Conservation (phyloP, 1,139 yeast species). For the Candida anutae region DNA sequence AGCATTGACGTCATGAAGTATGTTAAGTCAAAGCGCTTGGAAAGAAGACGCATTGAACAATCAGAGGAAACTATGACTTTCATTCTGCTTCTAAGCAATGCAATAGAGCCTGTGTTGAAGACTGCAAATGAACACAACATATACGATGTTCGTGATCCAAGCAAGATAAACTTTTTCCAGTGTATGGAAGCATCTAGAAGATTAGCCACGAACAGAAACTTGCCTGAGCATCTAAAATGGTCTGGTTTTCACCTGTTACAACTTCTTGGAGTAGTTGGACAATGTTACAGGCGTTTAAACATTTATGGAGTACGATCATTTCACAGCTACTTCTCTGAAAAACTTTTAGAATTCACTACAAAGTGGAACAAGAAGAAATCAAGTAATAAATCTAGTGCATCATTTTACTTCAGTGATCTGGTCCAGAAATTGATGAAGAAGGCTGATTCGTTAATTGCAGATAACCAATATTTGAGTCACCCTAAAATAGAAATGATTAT, state of each 20-base stretch:
- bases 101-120: slow-evolving; percentile 56
- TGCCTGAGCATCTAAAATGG: slow-evolving; percentile 69
- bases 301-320: slow-evolving; percentile 81
- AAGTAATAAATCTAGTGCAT: slow-evolving; percentile 52
- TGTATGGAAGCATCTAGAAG: slow-evolving; percentile 65
- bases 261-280: slow-evolving; percentile 68
- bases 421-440: slow-evolving; percentile 36
- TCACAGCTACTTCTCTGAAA: slow-evolving; percentile 54
- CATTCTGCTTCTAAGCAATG: slow-evolving; percentile 37
- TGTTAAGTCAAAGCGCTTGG: slow-evolving; percentile 63
- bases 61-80: slow-evolving; percentile 47
- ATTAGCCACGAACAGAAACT: slow-evolving; percentile 40
- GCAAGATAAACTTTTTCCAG: slow-evolving; percentile 59
- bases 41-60: slow-evolving; percentile 47
- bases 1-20: slow-evolving; percentile 75
- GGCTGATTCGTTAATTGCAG: slow-evolving; percentile 36
- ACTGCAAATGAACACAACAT: slow-evolving; percentile 59
- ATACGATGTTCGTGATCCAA: slow-evolving; percentile 57
- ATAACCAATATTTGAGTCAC: slow-evolving; percentile 52
- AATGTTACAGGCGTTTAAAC: slow-evolving; percentile 56
- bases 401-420: slow-evolving; percentile 46
- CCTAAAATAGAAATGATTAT: slow-evolving; percentile 62
- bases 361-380: slow-evolving; percentile 45
- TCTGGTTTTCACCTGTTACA: slow-evolving; percentile 54
- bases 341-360: slow-evolving; percentile 50